Evolutionary conservation across 306 rosid species (phyloP).

Genomic region (Albizia julibrissin): DNA sequence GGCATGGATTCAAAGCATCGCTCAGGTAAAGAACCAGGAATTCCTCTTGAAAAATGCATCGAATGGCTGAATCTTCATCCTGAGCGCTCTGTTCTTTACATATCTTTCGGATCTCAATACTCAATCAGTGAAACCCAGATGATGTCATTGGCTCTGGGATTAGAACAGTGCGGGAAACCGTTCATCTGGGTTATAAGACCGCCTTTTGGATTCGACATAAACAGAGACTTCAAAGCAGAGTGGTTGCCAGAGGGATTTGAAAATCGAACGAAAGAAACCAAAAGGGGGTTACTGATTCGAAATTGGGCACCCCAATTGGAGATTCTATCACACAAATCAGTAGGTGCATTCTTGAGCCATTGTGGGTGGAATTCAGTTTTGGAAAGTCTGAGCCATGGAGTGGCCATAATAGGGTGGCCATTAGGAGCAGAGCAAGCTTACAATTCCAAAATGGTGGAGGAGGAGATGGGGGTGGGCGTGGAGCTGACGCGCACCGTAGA

Average conservation of each 20-base stretch:
- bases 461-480: slow-evolving; percentile 68
- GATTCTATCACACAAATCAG: slow-evolving; percentile 59
- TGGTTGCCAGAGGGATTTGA: slow-evolving; percentile 75
- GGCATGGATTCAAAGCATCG: slow-evolving; percentile 32
- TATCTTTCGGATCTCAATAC: slow-evolving; percentile 89
- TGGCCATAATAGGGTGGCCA: slow-evolving; percentile 82
- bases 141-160: slow-evolving; percentile 69
- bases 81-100: slow-evolving; percentile 55
- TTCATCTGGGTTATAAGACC: slow-evolving; percentile 84
- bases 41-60: slow-evolving; percentile 46
- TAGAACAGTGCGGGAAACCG: slow-evolving; percentile 54
- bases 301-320: slow-evolving; percentile 87
- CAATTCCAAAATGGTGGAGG: slow-evolving; percentile 77
- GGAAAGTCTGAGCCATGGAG: slow-evolving; percentile 76
- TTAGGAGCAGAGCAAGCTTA: slow-evolving; percentile 75
- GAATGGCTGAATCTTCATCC: slow-evolving; percentile 57
- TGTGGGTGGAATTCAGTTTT: slow-evolving; percentile 87
- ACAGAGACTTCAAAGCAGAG: slow-evolving; percentile 47
- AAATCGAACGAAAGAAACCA: slow-evolving; percentile 41
- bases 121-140: slow-evolving; percentile 59
- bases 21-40: slow-evolving; percentile 52
- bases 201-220: slow-evolving; percentile 59
- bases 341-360: slow-evolving; percentile 73
- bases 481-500: slow-evolving; percentile 56
- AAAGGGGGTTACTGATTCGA: slow-evolving; percentile 51